Conservation (phyloP, 768 basidiomycete species). For the Zangia roseola region DNA sequence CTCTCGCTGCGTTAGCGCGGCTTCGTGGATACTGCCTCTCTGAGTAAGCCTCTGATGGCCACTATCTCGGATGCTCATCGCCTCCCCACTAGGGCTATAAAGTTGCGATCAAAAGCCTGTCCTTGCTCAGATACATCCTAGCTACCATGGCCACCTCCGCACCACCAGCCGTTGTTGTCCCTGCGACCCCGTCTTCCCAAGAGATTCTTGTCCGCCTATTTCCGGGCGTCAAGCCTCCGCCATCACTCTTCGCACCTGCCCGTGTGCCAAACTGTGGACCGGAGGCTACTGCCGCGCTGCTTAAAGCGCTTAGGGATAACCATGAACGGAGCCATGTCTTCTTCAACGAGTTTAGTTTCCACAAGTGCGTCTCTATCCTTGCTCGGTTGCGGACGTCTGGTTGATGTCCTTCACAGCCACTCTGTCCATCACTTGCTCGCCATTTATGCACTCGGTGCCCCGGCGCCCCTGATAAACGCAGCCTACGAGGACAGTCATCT, state of each 20-base stretch:
- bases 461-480: conserved; percentile 37
- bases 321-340: conserved; percentile 53
- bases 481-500: conserved; percentile 43
- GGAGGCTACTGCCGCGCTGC: conserved; percentile 39
- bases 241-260: conserved; percentile 36
- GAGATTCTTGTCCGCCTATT: conserved; percentile 32
- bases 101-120: not conserved
- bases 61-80: conserved; percentile 1
- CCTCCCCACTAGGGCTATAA: conserved; percentile 8
- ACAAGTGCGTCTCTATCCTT: conserved; percentile 23
- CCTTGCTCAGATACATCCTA: not conserved
- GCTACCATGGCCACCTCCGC: conserved; percentile 25
- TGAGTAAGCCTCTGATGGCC: not conserved
- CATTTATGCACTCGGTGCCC: conserved; percentile 59
- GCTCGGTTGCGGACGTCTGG: not conserved
- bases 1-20: no score
- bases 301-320: conserved; percentile 47
- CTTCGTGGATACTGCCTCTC: not conserved
- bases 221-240: conserved; percentile 28
- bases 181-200: conserved; percentile 17
- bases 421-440: conserved; percentile 57
- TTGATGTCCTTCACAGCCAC: conserved; percentile 41
- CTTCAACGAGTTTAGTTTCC: conserved; percentile 42
- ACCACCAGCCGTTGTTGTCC: conserved; percentile 22
- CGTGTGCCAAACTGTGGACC: conserved; percentile 38